Evolutionary conservation across 23 red algal species (phyloP).

Genomic region (Chondrus crispus): DNA sequence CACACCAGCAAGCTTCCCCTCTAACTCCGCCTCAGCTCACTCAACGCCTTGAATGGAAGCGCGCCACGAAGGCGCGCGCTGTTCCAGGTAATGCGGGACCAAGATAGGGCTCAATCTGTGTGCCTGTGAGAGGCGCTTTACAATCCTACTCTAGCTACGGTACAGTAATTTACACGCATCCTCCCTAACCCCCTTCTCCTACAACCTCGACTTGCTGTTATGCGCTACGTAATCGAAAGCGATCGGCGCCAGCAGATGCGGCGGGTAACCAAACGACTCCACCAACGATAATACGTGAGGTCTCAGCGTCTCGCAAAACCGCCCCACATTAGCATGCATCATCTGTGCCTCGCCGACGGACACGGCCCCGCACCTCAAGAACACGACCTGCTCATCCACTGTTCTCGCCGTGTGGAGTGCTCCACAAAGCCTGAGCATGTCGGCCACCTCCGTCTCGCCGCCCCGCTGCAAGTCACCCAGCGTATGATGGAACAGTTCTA

Average conservation of each 20-base stretch:
- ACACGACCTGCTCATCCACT: conserved; percentile 41
- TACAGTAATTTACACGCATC: no score
- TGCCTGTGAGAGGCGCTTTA: no score
- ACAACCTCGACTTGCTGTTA: no score
- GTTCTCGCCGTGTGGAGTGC: conserved; percentile 28
- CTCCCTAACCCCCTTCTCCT: no score
- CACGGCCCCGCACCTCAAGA: conserved; percentile 49
- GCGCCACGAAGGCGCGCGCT: no score
- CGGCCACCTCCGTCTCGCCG: neutral
- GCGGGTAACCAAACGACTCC: conserved; percentile 68
- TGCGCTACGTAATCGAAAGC: conserved; percentile 86
- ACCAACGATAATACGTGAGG: conserved; percentile 61
- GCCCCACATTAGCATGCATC: conserved; percentile 50
- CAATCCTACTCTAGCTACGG: no score
- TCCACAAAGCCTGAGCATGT: conserved; percentile 12
- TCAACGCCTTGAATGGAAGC: no score
- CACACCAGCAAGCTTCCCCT: no score
- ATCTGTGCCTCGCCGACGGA: conserved; percentile 3
- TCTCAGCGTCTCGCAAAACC: conserved; percentile 56
- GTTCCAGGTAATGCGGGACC: no score
- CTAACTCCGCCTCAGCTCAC: no score
- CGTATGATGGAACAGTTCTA: conserved; percentile 25
- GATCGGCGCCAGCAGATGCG: conserved; percentile 83
- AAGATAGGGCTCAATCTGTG: no score
- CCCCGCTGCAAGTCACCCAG: neutral